Conservation (phyloP, 1,284 basidiomycete genomes). For the Cryptococcus floricola region DNA sequence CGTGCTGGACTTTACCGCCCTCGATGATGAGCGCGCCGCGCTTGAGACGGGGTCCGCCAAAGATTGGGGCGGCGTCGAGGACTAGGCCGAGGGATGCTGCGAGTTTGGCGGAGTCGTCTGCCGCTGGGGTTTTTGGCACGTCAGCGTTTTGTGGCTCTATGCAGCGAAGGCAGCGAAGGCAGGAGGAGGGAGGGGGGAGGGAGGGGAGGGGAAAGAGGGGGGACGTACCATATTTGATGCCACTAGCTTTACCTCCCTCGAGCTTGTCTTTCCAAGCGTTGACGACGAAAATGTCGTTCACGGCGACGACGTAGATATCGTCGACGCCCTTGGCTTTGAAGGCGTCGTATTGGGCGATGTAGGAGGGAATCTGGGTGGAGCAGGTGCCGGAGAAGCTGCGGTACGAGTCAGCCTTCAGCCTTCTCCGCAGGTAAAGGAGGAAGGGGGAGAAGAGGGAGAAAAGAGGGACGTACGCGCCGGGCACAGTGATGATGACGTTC, state of each 20-base stretch:
- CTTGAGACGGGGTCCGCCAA: slow-evolving; percentile 66
- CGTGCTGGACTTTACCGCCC: slow-evolving; percentile 55
- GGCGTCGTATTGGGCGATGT: slow-evolving; percentile 59
- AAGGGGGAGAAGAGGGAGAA: not conserved
- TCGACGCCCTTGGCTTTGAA: slow-evolving; percentile 68
- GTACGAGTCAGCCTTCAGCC: not conserved
- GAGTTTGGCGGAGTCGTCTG: slow-evolving; percentile 64
- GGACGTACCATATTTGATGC: slow-evolving; percentile 42
- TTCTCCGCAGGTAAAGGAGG: too few species aligned
- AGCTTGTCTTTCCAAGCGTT: slow-evolving; percentile 68
- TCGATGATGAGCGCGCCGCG: slow-evolving; percentile 53
- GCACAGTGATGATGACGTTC: slow-evolving; percentile 62
- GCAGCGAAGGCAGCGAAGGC: too few species aligned
- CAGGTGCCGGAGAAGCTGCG: slow-evolving; percentile 58
- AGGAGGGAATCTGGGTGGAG: slow-evolving; percentile 61
- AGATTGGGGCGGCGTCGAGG: slow-evolving; percentile 60
- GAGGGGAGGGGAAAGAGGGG: too few species aligned
- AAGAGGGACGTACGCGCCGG: slow-evolving; percentile 35
- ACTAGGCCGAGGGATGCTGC: slow-evolving; percentile 59
- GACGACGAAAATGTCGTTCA: slow-evolving; percentile 64
- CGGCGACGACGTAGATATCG: slow-evolving; percentile 63
- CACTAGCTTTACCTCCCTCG: slow-evolving; percentile 38
- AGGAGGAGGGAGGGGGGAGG: too few species aligned
- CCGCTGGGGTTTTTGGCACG: slow-evolving; percentile 45
- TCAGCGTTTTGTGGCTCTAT: too few species aligned